Percentiles rank a stretch among this genome's conserved stretches.
Evolutionary conservation across 2,329 filamentous ascomycete species (phyloP).

Genomic region (Xylariaceae sp.): DNA sequence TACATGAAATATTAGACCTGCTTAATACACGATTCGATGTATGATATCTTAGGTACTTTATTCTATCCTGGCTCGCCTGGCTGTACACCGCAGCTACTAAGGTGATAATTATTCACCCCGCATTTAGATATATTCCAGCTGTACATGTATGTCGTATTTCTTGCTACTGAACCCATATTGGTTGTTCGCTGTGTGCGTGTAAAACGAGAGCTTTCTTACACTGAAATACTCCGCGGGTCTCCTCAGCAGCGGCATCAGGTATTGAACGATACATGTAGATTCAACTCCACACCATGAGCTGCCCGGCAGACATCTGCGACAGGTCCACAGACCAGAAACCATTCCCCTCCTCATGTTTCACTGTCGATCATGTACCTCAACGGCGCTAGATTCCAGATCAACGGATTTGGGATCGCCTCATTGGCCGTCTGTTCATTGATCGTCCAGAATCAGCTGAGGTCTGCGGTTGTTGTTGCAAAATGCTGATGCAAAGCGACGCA

Average conservation of each 20-base stretch:
- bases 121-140: no score
- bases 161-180: no score
- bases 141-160: no score
- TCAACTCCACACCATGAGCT: conserved; percentile 12
- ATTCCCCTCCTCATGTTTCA: conserved; percentile 21
- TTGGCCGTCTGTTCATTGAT: conserved; percentile 19
- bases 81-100: no score
- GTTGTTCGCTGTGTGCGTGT: no score
- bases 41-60: no score
- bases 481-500: conserved; percentile 23
- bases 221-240: background rate
- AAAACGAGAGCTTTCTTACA: no score
- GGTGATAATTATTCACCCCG: no score
- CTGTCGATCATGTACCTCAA: conserved; percentile 15
- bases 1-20: no score
- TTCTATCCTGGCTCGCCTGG: no score
- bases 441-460: conserved; percentile 30
- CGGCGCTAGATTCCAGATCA: conserved; percentile 5
- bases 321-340: conserved; percentile 35
- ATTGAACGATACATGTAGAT: background rate
- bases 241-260: background rate
- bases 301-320: conserved; percentile 27
- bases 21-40: no score
- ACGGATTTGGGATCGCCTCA: conserved; percentile 5
- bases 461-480: conserved; percentile 16